Base-by-base conservation (phyloP, 495 filamentous ascomycete genomes). In the Penicillium arizonense region DNA sequence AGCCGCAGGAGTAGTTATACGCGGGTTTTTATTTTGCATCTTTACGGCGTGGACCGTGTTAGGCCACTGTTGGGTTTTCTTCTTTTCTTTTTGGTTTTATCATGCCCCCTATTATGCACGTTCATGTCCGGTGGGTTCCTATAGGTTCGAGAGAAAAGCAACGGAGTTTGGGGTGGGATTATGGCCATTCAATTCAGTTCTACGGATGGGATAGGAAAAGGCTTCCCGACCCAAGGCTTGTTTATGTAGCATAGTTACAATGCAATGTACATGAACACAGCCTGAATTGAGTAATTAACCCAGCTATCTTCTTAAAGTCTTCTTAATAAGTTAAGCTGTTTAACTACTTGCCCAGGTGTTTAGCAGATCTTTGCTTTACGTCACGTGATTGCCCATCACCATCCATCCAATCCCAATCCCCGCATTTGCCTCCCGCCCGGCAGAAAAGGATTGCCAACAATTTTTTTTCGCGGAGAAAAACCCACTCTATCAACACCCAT, bases 391-490 rank as follows among this genome's bases (percentile, higher is more conserved):
- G 61, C 47, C 51, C 64, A 56, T 56, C 30, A 18, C 18, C 13
- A 3, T 34, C 32, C 30, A 50, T 38, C 63, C 61, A 67, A 64
- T 67, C 58, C 36, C 41, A 36, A 47, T 44, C 67, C 61, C 64
- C 68, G 64, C 66, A 64, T 63, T 57, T 30, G 20, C 33, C 57
- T 59, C 62, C 71, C 69, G 69, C 69, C 71, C 51, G 67, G 68
- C 68, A 72, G 69, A 74, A 74, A 53, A 50, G 42, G 44, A 49
- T 39, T 47, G 51, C 55, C 58, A 59, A 59, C 55, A 60, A 62
- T 61, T 63, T 62, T 63, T 63, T 65, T 61, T 61, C 49, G 49
- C 58, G 62, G 59, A 59, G 59, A 68, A 58, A 47, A 55, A 52
- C 30, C 47, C 52, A 50, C 53, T 57, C 50, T 43, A 44, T 53